Percentiles rank a stretch among this genome's conserved stretches.
phyloP scores from a whole-genome alignment of 1,139 yeast species.

The Meyerozyma athensensis region DNA sequence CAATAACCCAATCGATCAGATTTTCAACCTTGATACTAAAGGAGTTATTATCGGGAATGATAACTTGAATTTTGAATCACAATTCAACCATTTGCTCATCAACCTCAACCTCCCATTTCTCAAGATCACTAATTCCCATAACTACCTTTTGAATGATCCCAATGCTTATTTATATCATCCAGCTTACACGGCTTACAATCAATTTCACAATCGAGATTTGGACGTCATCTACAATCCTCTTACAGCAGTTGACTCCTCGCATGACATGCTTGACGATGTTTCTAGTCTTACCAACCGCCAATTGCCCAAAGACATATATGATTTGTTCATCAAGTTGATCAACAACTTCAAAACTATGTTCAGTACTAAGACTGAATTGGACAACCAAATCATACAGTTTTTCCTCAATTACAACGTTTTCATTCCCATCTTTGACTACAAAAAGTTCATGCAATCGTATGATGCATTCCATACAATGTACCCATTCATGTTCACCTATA shows the following conservation, averaged over 20 bases:
- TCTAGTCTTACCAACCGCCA: constrained; percentile 18
- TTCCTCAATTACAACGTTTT: constrained; percentile 54
- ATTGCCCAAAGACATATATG: constrained; percentile 41
- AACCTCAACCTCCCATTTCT: constrained; percentile 43
- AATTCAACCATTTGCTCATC: constrained; percentile 43
- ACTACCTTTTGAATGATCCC: constrained; percentile 41
- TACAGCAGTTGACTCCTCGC: constrained; percentile 26
- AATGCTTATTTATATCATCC: constrained; percentile 42
- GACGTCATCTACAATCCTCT: constrained; percentile 43
- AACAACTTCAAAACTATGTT: constrained; percentile 45
- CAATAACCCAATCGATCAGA: constrained; percentile 46
- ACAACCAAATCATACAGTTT: constrained; percentile 47
- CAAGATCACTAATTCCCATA: constrained; percentile 45
- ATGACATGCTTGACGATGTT: constrained; percentile 15
- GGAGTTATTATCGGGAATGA: constrained; percentile 48
- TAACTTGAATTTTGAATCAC: constrained; percentile 45
- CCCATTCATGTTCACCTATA: constrained; percentile 47
- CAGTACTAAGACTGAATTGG: constrained; percentile 42
- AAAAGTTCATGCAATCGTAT: constrained; percentile 51
- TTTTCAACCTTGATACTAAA: constrained; percentile 41
- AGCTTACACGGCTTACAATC: constrained; percentile 35
- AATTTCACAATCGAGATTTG: constrained; percentile 37
- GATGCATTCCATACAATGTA: constrained; percentile 55
- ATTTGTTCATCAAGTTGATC: constrained; percentile 41
- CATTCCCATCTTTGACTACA: constrained; percentile 60